Conservation (phyloP, 2,329 filamentous ascomycete species). For the Penicillium sp. region DNA sequence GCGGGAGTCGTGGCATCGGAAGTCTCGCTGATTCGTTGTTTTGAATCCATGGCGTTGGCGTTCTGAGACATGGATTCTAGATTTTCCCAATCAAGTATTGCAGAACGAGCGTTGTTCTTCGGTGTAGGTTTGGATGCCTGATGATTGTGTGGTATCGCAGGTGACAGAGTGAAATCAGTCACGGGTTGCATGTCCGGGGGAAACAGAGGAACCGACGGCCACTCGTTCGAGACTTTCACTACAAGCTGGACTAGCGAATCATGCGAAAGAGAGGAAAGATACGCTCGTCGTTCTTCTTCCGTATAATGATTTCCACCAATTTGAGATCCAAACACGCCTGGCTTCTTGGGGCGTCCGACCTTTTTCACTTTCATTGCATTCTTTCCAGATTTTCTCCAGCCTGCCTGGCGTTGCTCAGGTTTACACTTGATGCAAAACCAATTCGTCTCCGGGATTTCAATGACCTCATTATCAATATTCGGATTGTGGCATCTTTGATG, state of each 20-base stretch:
- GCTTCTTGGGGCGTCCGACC: background rate
- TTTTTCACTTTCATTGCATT: background rate
- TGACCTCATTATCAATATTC: constrained; percentile 59
- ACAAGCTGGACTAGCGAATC: constrained; percentile 57
- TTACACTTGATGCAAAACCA: constrained; percentile 63
- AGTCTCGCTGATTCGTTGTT: background rate
- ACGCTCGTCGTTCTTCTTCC: constrained; percentile 49
- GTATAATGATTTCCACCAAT: constrained; percentile 26
- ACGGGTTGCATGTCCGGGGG: constrained; percentile 32
- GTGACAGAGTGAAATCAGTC: background rate
- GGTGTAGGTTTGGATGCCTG: background rate
- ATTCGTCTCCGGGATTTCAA: constrained; percentile 56
- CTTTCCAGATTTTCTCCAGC: constrained; percentile 23
- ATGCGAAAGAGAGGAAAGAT: constrained; percentile 55
- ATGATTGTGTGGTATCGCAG: background rate
- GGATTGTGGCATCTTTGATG: constrained; percentile 76
- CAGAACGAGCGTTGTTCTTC: background rate
- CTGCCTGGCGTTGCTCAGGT: constrained; percentile 40
- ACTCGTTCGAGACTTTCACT: constrained; percentile 51
- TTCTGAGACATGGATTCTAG: background rate
- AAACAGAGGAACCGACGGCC: constrained; percentile 61
- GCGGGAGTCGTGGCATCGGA: background rate
- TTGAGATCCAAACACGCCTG: constrained; percentile 6
- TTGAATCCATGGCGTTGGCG: background rate
- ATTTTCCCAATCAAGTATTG: background rate